Evolutionary conservation across 495 filamentous ascomycete species (phyloP).

Genomic region (Xylaria venustula): DNA sequence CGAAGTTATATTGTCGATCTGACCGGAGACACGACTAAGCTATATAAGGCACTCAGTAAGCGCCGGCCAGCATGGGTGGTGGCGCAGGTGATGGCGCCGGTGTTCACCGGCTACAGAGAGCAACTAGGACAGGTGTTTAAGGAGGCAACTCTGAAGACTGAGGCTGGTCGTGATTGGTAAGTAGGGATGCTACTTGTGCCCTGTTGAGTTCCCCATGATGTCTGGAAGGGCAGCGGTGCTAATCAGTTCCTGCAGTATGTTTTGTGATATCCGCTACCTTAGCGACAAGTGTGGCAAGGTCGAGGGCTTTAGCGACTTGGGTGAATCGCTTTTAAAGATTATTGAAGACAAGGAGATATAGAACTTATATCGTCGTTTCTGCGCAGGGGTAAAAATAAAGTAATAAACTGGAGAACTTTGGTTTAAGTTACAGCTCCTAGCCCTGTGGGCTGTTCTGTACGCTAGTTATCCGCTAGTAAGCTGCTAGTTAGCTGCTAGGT

Average conservation of each 20-base stretch:
- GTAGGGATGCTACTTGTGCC: constrained; percentile 14
- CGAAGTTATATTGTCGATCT: constrained; percentile 76
- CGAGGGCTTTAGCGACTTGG: constrained; percentile 62
- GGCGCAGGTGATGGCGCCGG: constrained; percentile 71
- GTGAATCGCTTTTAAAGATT: constrained; percentile 58
- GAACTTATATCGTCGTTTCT: background rate
- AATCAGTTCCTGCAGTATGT: constrained; percentile 50
- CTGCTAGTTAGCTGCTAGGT: too few relatives aligned
- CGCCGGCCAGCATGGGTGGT: constrained; percentile 67
- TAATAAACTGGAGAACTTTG: background rate
- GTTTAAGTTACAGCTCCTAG: too few relatives aligned
- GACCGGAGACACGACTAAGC: constrained; percentile 71
- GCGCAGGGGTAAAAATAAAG: background rate
- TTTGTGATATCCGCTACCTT: constrained; percentile 66
- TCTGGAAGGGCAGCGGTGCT: constrained; percentile 8
- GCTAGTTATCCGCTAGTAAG: too few relatives aligned
- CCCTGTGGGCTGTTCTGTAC: too few relatives aligned
- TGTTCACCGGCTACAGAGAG: constrained; percentile 71
- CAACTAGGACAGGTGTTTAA: constrained; percentile 71
- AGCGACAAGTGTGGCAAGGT: constrained; percentile 63
- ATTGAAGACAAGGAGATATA: constrained; percentile 38
- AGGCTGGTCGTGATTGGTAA: constrained; percentile 64
- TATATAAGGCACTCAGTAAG: constrained; percentile 71
- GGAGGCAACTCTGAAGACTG: constrained; percentile 59
- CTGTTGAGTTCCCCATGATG: background rate